Base-by-base conservation (phyloP, 768 basidiomycete genomes). In the Russula foetens region DNA sequence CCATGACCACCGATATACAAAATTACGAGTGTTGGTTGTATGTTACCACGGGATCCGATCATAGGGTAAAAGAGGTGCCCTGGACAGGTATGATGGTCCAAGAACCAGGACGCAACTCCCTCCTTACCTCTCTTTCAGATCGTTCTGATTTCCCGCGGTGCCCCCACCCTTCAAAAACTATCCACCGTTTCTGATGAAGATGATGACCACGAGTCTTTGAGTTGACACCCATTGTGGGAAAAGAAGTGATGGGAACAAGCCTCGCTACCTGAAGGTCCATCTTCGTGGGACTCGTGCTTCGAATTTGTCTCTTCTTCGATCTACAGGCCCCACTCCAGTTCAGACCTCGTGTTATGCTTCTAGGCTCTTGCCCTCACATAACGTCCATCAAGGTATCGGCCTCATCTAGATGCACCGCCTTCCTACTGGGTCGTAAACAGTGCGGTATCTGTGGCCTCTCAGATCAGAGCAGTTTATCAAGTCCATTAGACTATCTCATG, bases 31-130 rank as follows among this genome's bases (percentile, higher is more conserved):
- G 48, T 58, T 49, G 46, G 46, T 24, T 24, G 9, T 55, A 17
- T 38, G 33, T 59, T 59, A 39, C 43, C 49, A 53, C 58, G 44
- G 52, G 52, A 19, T n/a, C 47, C 57, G 33, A 29, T 51, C 57
- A 58, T 43, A 41, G 44, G 48, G n/a, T 44, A 39, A 58, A 33
- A 45, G 41, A 50, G 8, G 14, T 56, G 19, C 8, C 56, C 38
- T 39, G 33, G 49, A 31, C 26, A 33, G 41, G 41, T 24, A 33
- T 41, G 53, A 55, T 39, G 41, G 29, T 56, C 41, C 43, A 43
- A 21, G 31, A 44, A 26, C 57, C 49, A 51, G 57, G 48, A 21
- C 11, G 38, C 21, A 11, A 21, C 53, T 55, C 23, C 48, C 43
- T 28, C 31, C 51, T 29, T 17, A 15, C 46, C 39, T 21, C 19